Evolutionary conservation across 176 grass and related monocot genomes (phyloP), one percentile per base, ranked within the genome.

Genomic region (Ananas comosus): DNA sequence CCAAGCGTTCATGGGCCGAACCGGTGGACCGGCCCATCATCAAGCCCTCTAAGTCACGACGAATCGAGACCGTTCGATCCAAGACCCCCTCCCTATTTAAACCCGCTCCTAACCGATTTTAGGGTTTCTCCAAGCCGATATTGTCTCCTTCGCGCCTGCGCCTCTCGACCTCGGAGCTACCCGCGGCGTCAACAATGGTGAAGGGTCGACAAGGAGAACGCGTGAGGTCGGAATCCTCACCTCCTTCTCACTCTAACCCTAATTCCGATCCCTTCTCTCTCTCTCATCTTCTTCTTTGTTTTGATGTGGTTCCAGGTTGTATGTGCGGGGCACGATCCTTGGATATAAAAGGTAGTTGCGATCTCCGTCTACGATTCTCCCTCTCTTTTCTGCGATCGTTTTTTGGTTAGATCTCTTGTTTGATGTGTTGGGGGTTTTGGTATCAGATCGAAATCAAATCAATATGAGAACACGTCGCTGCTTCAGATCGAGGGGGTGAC

Each of bases 381-480:
- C 27, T 2, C n/a, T 50, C 0, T 19, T 24, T 51, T 50, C 50
- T 23, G 22, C n/a, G 7, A 48, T 72, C 16, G 2, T 10, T 49
- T 13, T 12, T 49, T 18, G 4, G 11, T 24, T 24, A 42, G 33
- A 42, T 47, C 12, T 10, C 13, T 49, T 19, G 19, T 11, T n/a
- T 13, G 14, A 6, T 8, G 50, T 13, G 29, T 49, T 24, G 5
- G 48, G 28, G 47, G 50, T 28, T 13, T 74, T 69, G 13, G 16
- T 54, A 74, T 67, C 69, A 90, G 91, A 68, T 92, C 77, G 42
- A 88, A 92, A 80, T 81, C 80, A 73, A 92, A 86, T 77, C 83
- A 87, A 78, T 87, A 85, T 83, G 87, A 80, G 75, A 72, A 50
- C 80, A 90, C 81, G 12, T 95, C 83, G 54, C 63, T 90, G 71